These are phyloP conservation scores for Coniophora puteana DNA, from an alignment of 1,284 basidiomycete species.

Conservation along the genomic window DNA sequence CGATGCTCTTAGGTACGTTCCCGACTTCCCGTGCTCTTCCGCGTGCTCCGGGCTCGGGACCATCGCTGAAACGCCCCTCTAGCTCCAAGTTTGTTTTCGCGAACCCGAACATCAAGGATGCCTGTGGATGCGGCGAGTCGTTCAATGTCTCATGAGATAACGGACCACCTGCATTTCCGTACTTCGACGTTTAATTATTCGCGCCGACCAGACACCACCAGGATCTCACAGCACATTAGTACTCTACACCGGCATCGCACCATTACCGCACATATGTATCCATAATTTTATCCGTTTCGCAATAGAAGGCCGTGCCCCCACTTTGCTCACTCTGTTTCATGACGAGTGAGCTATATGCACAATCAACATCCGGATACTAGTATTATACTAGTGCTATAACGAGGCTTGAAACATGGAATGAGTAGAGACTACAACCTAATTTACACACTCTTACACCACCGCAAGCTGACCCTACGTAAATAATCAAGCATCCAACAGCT, in stretches of 20 bases:
- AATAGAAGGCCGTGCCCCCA: conserved; percentile 27
- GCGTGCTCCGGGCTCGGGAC: conserved; percentile 8
- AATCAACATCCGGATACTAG: conserved; percentile 1
- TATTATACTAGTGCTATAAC: not conserved
- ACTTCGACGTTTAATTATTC: not conserved
- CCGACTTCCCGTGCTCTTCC: conserved; percentile 2
- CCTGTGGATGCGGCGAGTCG: conserved; percentile 93
- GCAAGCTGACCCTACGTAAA: not conserved
- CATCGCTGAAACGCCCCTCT: conserved; percentile 3
- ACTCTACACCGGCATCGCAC: not conserved
- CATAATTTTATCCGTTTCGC: too few relatives aligned
- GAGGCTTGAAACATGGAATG: not conserved
- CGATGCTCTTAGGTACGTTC: conserved; percentile 73
- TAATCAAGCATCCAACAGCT: conserved; percentile 50
- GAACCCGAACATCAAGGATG: conserved; percentile 88
- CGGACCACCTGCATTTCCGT: conserved; percentile 5
- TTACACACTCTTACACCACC: too few relatives aligned
- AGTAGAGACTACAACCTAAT: not conserved
- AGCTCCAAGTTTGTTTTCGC: conserved; percentile 92
- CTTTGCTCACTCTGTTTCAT: conserved; percentile 11
- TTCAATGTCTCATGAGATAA: conserved; percentile 54
- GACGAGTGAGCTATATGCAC: not conserved
- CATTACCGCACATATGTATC: conserved; percentile 4
- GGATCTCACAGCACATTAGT: conserved; percentile 12
- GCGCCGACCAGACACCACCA: too few relatives aligned